Base-by-base conservation (phyloP, 2,329 filamentous ascomycete species). In the Ceratocystis colombiana region DNA sequence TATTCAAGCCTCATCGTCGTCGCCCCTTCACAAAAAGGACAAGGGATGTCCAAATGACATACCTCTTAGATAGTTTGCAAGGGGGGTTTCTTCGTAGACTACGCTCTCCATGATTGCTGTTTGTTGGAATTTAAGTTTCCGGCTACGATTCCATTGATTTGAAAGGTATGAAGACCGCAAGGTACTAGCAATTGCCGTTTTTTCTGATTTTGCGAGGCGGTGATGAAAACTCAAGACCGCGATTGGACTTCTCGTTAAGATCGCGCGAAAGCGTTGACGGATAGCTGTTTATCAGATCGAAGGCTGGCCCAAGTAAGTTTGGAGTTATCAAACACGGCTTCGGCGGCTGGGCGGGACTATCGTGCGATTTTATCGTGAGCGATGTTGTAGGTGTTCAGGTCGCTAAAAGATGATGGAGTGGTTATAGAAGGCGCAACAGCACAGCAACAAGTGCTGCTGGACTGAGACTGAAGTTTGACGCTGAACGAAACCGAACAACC, bases 11-110 rank as follows among this genome's bases (percentile, higher is more conserved):
- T 44, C 22, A 6, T 37, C 17, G 17, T 33, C 55, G 33, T 59
- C 28, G 28, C 15, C 15, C 25, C 30, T 59, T 25, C 33, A 6
- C 30, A 59, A 10, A 30, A 37, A 59, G 15, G 28, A 28, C 25
- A 37, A 59, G n/a, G 22, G 55, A 59, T 15, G 17, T 33, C 33
- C 28, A 37, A 59, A 59, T 48, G 28, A 7, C 80, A 72, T 77
- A 94, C 92, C 91, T 84, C 92, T 87, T 71, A 96, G 85, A 78
- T 94, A 94, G 73, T 89, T 86, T 74, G 90, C 91, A 77, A 96
- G 82, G 72, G 92, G 92, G 74, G 89, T 89, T 78, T 91, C 86
- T 78, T 94, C 85, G 77, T 88, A 89, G 71, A 96, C 85, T 72
- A 96, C 82, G 73, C 88, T 85, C 82, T 96, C 92, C 92, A 96